Evolutionary conservation across 2,329 filamentous ascomycete genomes (phyloP), one percentile per base, ranked within the genome.

Genomic region (Cladosporium halotolerans): DNA sequence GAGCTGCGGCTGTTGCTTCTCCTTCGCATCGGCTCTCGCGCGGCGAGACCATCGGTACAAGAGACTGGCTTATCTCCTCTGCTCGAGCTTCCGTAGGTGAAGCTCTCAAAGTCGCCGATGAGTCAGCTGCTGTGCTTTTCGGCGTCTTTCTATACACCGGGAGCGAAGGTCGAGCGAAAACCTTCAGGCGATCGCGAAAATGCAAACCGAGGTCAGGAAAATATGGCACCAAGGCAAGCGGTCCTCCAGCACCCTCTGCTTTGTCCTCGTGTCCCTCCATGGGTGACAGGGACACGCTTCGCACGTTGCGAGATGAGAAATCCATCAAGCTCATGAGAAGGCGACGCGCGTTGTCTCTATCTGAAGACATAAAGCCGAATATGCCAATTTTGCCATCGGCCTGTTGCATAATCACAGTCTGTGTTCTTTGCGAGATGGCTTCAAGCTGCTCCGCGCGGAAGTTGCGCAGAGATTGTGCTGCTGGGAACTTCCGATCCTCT

Each of bases 371-470:
- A n/a, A 53, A 39, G 43, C 57, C 57, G 51, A 54, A 57, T 16
- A 62, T 57, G 18, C 31, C 46, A 13, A 59, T 39, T n/a, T 16
- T 57, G 31, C 34, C 38, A 13, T 54, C 44, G 2, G 40, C 39
- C 19, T 55, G 32, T 23, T 41, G 43, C n/a, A 57, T 54, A 19
- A 62, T 54, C 8, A 58, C 40, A 5, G 57, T 54, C 16, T 53
- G 54, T 10, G 61, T 64, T 9, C 56, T 51, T 18, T 54, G 42
- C 7, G 58, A 53, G 23, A 66, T 53, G 31, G 55, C 48, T 4
- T 49, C 42, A 7, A 65, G 32, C 36, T 62, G 55, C n/a, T 58
- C 51, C 14, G 57, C 45, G 19, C 40, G 53, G 43, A 61, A 61
- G 18, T 23, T 28, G n/a, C 36, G 13, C 36, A 47, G n/a, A 10